Conservation (phyloP, 2,329 filamentous ascomycete genomes). For the Podosphaera fusca region DNA sequence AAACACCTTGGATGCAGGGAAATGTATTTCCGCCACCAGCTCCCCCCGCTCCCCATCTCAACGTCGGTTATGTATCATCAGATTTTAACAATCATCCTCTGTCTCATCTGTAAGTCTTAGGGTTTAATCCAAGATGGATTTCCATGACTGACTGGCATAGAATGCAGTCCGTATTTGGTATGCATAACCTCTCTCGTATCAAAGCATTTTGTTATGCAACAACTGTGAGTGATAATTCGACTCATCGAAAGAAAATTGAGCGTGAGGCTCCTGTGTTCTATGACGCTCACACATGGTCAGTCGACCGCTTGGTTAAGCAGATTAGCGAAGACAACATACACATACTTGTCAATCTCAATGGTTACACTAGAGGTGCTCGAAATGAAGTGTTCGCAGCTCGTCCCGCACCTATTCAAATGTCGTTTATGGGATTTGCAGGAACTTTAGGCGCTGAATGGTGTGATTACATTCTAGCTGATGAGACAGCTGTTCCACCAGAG, state of each 20-base stretch:
- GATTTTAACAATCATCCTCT: conserved; percentile 98
- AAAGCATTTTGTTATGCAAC: conserved; percentile 92
- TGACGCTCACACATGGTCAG: conserved; percentile 69
- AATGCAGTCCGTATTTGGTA: conserved; percentile 95
- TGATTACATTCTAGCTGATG: conserved; percentile 83
- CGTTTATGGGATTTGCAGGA: conserved; percentile 97
- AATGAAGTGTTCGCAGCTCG: conserved; percentile 95
- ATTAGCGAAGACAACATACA: conserved; percentile 78
- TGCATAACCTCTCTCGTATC: conserved; percentile 52
- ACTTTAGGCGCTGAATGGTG: conserved; percentile 96
- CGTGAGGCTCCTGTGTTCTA: conserved; percentile 74
- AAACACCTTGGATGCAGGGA: conserved; percentile 62
- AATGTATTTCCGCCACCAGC: conserved; percentile 67
- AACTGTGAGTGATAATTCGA: conserved; percentile 68
- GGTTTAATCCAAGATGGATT: not conserved
- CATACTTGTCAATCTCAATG: conserved; percentile 91
- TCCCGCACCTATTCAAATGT: conserved; percentile 93
- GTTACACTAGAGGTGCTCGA: conserved; percentile 85
- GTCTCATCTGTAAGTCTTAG: conserved; percentile 46
- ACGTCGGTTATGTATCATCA: conserved; percentile 86
- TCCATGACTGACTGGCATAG: conserved; percentile 15
- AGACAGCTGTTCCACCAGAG: conserved; percentile 59
- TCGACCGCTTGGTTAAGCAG: conserved; percentile 64
- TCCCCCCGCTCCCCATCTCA: conserved; percentile 64
- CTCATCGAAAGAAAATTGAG: conserved; percentile 83